A percentile compares a stretch with the other conserved stretches of the same genome.
phyloP scores from a whole-genome alignment of 257 asterid genomes.

The Primulina eburnea region DNA sequence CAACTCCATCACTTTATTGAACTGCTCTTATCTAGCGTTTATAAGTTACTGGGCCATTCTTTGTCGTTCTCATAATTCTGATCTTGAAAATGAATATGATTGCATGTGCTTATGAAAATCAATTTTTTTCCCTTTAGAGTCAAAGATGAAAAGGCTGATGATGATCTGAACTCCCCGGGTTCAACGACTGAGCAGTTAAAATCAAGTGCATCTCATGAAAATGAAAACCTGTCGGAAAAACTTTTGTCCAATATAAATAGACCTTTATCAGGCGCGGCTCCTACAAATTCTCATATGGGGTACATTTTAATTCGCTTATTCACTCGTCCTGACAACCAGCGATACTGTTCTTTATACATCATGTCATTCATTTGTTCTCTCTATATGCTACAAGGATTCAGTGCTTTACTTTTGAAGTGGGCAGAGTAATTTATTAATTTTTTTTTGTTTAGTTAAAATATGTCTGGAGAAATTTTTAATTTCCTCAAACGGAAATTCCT shows the following conservation, averaged over 20 bases:
- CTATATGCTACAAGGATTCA: background rate
- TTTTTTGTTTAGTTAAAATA: background rate
- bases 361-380: background rate
- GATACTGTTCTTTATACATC: background rate
- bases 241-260: conserved; percentile 31
- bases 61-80: conserved; percentile 1
- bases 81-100: background rate
- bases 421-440: background rate
- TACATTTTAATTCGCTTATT: conserved; percentile 13
- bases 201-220: conserved; percentile 4
- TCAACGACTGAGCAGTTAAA: conserved; percentile 31
- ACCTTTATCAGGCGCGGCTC: conserved; percentile 33
- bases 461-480: background rate
- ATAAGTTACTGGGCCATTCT: conserved; percentile 6
- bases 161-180: conserved; percentile 35
- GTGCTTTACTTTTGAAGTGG: no score
- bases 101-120: background rate
- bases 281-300: conserved; percentile 37
- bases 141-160: conserved; percentile 47
- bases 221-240: conserved; percentile 28
- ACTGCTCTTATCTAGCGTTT: no score
- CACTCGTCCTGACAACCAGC: background rate
- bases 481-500: background rate
- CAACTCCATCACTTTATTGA: no score
- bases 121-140: conserved; percentile 34